Percentiles rank a stretch among this genome's conserved stretches.
Evolutionary conservation across 1,284 basidiomycete genomes (phyloP).

Genomic region (Irpex sp.): DNA sequence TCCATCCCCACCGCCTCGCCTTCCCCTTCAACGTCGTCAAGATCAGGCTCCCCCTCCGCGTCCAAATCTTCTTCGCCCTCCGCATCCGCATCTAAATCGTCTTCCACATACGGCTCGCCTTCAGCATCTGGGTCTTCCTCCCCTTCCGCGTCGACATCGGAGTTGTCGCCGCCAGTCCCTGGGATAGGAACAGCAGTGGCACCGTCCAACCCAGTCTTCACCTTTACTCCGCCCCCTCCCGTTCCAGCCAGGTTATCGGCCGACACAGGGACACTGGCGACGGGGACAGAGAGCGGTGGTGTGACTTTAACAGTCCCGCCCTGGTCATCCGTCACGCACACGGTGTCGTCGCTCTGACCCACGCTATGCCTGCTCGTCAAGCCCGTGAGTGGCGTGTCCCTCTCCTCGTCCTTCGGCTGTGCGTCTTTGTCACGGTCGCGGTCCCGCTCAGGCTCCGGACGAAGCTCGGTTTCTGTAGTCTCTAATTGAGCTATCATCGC

Average conservation of each 20-base stretch:
- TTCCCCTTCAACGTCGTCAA: conserved; percentile 21
- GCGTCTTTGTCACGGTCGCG: background rate
- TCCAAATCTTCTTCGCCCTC: conserved; percentile 37
- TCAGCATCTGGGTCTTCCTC: conserved; percentile 30
- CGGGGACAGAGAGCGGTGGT: conserved; percentile 6
- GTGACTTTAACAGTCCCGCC: conserved; percentile 17
- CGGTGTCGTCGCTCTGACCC: conserved; percentile 54
- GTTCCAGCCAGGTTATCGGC: conserved; percentile 9
- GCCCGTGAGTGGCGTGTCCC: conserved; percentile 48
- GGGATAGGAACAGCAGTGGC: background rate
- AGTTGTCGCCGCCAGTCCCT: conserved; percentile 15
- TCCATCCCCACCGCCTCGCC: conserved; percentile 19
- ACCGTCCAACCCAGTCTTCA: background rate
- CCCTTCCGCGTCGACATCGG: conserved; percentile 24
- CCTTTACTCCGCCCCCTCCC: background rate
- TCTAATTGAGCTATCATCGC: background rate
- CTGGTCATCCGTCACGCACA: conserved; percentile 29
- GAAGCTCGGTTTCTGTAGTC: background rate
- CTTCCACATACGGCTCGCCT: conserved; percentile 27
- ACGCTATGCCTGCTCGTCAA: conserved; percentile 48
- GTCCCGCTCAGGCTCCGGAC: conserved; percentile 1
- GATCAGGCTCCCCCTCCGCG: conserved; percentile 29
- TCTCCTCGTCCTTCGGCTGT: conserved; percentile 36
- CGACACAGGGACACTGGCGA: conserved; percentile 5
- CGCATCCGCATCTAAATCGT: conserved; percentile 28